Evolutionary conservation across 2,329 filamentous ascomycete genomes (phyloP), one percentile per base, ranked within the genome.

Genomic region (Diaporthe velutina): DNA sequence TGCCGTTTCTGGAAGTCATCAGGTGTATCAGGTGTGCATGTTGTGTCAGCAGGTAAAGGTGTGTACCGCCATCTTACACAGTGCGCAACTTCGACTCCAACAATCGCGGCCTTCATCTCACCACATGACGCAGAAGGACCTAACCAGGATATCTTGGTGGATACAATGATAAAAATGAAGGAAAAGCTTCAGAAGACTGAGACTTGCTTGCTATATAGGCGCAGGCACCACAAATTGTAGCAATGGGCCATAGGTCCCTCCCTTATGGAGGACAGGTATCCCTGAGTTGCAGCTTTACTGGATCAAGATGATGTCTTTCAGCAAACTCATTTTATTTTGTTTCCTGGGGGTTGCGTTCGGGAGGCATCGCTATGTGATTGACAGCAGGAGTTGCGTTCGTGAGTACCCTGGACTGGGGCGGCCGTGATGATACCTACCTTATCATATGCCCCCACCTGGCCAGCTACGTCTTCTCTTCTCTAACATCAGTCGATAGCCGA

Each of bases 21-120:
- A 58, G 30, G 55, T 58, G 55, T 58, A 58, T 58, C 55, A 58
- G 55, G 55, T 58, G 55, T 58, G 55, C 55, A 38, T n/a, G 55
- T 58, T 58, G 55, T n/a, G 55, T 58, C 55, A 58, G 55, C 55
- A 35, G 55, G 17, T 38, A 58, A 35, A 38, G 19, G 55, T 58
- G 55, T 58, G 30, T 12, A 19, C 30, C 55, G 55, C 55, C 55
- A 35, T 58, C 55, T 58, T 58, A 58, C 55, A 58, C 55, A 58
- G 55, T 58, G 55, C 55, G 55, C 30, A 58, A n/a, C 55, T 58
- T 58, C 55, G 30, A 58, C 55, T 58, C 55, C 55, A 58, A 58
- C 55, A 58, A 58, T 58, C 55, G 35, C 55, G 19, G 33, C 17
- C 30, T 58, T n/a, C 55, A 58, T 38, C 30, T 30, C 30, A 58